These are phyloP conservation scores for Blakeslea trispora DNA, from an alignment of 371 early-diverging fungal genomes.

Conservation along the genomic window DNA sequence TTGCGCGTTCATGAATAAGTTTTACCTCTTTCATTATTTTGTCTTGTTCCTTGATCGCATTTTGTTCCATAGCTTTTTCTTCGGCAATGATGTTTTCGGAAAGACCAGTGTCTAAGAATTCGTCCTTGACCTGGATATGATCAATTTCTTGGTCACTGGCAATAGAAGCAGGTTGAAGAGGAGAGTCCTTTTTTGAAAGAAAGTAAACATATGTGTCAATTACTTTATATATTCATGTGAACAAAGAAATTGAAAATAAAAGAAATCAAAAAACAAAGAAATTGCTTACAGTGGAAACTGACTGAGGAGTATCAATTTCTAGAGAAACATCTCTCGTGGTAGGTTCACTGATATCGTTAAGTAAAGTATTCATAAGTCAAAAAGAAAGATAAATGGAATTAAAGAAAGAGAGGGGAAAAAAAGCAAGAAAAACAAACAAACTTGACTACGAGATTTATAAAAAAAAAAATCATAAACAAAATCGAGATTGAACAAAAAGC, in stretches of 20 bases:
- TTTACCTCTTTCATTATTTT: constrained; percentile 52
- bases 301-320: constrained; percentile 1
- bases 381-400: not conserved
- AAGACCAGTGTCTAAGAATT: constrained; percentile 32
- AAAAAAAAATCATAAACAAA: too few species aligned
- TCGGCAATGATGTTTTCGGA: constrained; percentile 50
- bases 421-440: too few species aligned
- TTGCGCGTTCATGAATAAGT: too few species aligned
- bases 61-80: constrained; percentile 49
- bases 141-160: constrained; percentile 28
- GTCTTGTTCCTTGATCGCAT: constrained; percentile 46
- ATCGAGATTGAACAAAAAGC: too few species aligned
- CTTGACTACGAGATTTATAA: too few species aligned
- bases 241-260: too few species aligned
- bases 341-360: constrained; percentile 1
- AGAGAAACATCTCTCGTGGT: constrained; percentile 9
- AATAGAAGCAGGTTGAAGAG: constrained; percentile 17
- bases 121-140: constrained; percentile 17
- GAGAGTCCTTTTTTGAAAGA: too few species aligned
- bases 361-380: not conserved
- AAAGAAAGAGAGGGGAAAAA: not conserved
- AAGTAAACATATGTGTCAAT: too few species aligned
- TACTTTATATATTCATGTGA: too few species aligned
- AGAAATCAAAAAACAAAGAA: not conserved
- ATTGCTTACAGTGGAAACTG: constrained; percentile 6